Conservation (phyloP, 2,329 filamentous ascomycete species). For the Aspergillus versicolor region DNA sequence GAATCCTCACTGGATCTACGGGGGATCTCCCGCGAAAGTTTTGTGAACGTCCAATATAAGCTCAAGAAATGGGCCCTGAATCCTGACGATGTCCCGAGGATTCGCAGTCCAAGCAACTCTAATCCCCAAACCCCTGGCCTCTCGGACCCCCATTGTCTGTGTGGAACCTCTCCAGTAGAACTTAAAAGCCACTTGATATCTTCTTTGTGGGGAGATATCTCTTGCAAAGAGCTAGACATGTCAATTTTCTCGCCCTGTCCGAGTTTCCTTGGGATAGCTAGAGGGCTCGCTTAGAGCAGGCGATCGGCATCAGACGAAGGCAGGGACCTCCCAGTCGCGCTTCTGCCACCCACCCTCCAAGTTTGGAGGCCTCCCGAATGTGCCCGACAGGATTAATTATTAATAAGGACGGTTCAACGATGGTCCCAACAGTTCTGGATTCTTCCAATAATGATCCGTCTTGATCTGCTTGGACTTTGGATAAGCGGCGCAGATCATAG, state of each 20-base stretch:
- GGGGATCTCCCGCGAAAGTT: constrained; percentile 39
- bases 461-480: background rate
- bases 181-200: constrained; percentile 7
- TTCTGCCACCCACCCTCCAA: too few relatives aligned
- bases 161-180: constrained; percentile 4
- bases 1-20: constrained; percentile 30
- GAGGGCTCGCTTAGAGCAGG: background rate
- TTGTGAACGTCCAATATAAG: constrained; percentile 25
- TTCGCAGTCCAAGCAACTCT: constrained; percentile 21
- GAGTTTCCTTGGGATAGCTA: background rate
- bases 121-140: constrained; percentile 16
- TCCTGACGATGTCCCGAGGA: constrained; percentile 24
- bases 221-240: background rate
- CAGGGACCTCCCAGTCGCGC: background rate
- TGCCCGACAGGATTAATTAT: background rate
- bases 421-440: background rate
- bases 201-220: background rate
- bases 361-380: background rate
- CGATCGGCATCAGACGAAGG: background rate
- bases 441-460: background rate
- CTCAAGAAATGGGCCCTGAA: constrained; percentile 26
- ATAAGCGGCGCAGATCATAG: constrained; percentile 3
- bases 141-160: background rate
- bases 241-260: background rate
- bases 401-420: background rate